phyloP scores from a whole-genome alignment of 805 yeast species.

The Wickerhamiella dianesei region DNA sequence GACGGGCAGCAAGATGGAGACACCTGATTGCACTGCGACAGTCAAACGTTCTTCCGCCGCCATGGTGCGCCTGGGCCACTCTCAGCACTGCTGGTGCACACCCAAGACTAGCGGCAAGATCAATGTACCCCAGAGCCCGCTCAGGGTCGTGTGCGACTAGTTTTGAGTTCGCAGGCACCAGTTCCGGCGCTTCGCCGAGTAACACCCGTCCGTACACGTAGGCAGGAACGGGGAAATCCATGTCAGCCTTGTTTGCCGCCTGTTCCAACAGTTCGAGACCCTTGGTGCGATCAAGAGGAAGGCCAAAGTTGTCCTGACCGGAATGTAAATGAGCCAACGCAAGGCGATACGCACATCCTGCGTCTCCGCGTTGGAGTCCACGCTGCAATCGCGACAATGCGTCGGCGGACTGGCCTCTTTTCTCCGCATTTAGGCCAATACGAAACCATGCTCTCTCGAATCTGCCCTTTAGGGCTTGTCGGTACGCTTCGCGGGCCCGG shows the following conservation, averaged over 20 bases:
- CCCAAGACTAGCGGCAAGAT: slow-evolving; percentile 27
- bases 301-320: slow-evolving; percentile 19
- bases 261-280: slow-evolving; percentile 20
- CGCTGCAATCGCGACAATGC: slow-evolving; percentile 25
- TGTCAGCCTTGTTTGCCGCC: slow-evolving; percentile 24
- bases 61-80: slow-evolving; percentile 27
- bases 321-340: slow-evolving; percentile 24
- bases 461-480: slow-evolving; percentile 24
- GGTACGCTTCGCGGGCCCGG: slow-evolving; percentile 20
- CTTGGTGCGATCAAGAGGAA: slow-evolving; percentile 14
- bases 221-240: slow-evolving; percentile 29
- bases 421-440: slow-evolving; percentile 22
- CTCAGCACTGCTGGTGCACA: slow-evolving; percentile 26
- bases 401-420: slow-evolving; percentile 20
- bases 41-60: slow-evolving; percentile 24
- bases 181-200: slow-evolving; percentile 23
- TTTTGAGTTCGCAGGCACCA: background rate
- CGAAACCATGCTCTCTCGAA: slow-evolving; percentile 27
- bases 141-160: slow-evolving; percentile 1
- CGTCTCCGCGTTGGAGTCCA: slow-evolving; percentile 26
- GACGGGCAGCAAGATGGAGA: slow-evolving; percentile 25
- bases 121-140: slow-evolving; percentile 22
- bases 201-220: slow-evolving; percentile 27
- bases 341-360: slow-evolving; percentile 29
- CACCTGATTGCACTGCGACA: slow-evolving; percentile 23